phyloP scores from a whole-genome alignment of 2,329 filamentous ascomycete species.

The Ramularia collo-cygni region DNA sequence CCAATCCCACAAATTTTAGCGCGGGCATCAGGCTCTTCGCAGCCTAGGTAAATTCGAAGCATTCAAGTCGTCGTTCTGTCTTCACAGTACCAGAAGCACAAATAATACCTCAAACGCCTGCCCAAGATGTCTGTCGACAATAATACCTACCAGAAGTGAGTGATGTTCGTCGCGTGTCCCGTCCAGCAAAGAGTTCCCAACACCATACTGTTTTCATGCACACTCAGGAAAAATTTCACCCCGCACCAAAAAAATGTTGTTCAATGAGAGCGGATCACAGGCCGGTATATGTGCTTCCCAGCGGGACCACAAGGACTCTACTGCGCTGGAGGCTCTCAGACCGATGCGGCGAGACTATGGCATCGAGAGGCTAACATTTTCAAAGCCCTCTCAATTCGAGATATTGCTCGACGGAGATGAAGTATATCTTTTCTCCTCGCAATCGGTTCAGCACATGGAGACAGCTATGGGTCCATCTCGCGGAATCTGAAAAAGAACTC shows the following conservation, averaged over 20 bases:
- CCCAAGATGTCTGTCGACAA: conserved; percentile 20
- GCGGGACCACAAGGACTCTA: no score
- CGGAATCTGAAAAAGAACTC: conserved; percentile 73
- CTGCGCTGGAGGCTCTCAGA: no score
- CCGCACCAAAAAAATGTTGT: no score
- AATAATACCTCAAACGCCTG: background rate
- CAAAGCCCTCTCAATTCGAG: conserved; percentile 64
- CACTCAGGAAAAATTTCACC: no score
- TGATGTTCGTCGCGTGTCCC: background rate
- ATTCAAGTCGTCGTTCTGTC: no score
- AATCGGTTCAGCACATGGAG: conserved; percentile 73
- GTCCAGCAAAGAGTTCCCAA: no score
- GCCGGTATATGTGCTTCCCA: no score
- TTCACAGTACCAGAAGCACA: background rate
- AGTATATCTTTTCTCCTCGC: conserved; percentile 70
- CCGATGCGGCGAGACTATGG: background rate
- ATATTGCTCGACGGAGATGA: conserved; percentile 70
- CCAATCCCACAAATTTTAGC: no score
- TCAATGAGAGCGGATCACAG: no score
- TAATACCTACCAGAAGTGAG: conserved; percentile 29
- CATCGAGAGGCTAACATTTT: conserved; percentile 33
- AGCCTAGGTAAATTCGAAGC: no score
- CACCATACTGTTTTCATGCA: no score
- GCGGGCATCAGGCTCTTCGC: no score
- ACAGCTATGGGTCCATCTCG: conserved; percentile 77